Base-by-base conservation (phyloP, 2,329 filamentous ascomycete species). In the Pseudocercospora eumusae region DNA sequence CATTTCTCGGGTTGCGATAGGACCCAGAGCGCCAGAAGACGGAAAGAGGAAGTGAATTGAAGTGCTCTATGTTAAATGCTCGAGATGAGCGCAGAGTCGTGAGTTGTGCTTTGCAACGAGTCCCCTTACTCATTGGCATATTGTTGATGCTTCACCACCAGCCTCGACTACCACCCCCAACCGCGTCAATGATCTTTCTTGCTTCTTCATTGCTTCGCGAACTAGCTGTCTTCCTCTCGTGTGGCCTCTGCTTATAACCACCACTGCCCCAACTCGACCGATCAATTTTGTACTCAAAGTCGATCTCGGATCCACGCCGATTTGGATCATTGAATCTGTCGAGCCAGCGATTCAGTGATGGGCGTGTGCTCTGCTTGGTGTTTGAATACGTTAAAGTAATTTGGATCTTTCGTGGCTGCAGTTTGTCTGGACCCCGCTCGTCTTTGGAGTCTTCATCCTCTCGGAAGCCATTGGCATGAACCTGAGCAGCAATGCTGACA, bases 301-400 rank as follows among this genome's bases (percentile, higher is more conserved):
- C n/a, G 3, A 60, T 31, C n/a, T 60, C 57, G 4, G 40, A 49
- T 10, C 61, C 61, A 33, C 54, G 40, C 13, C 56, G 49, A 36
- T 58, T 33, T 10, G 54, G 28, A 15, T 60, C 58, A 44, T 64
- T 47, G 25, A 57, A 60, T 33, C 61, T 20, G 31, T 64, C 58
- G 11, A 64, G 57, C 61, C 61, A 64, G 36, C 61, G 57, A 18
- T 58, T 60, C 27, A 60, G 27, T 40, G 55, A 40, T n/a, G 57
- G 20, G 28, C 49, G 27, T 3, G 42, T 56, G 25, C 53, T 57
- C 18, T 50, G 28, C 18, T 56, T 59, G n/a, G 52, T 56, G 27
- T 36, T 18, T 31, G 56, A 59, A 40, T 56, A 63, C 2, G 36
- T 52, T 10, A 60, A 45, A 4, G 44, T 60, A 23, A 63, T 63